A percentile compares a stretch with the other conserved stretches of the same genome.
These are phyloP conservation scores for Zygosaccharomyces sapae DNA, from an alignment of 1,139 yeast genomes.

Conservation along the genomic window DNA sequence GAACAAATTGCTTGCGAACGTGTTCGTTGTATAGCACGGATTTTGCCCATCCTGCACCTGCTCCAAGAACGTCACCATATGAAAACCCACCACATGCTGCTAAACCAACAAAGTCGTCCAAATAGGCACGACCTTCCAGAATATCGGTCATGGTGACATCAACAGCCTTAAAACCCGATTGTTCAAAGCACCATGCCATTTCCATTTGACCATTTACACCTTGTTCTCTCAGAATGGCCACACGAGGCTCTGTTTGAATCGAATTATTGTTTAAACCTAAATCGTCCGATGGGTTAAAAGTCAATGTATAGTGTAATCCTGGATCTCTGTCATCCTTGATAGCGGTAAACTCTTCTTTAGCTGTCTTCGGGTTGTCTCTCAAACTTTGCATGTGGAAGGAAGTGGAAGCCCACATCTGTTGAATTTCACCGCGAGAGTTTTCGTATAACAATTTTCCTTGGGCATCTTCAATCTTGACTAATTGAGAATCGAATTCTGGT, in stretches of 20 bases:
- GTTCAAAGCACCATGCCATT: conserved; percentile 96
- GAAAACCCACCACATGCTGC: conserved; percentile 99
- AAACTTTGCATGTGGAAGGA: conserved; percentile 86
- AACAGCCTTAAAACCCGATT: conserved; percentile 87
- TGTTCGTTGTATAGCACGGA: conserved; percentile 83
- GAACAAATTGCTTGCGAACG: conserved; percentile 70
- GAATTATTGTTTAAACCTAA: conserved; percentile 36
- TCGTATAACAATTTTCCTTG: conserved; percentile 45
- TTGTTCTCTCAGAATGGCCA: conserved; percentile 95
- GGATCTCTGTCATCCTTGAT: conserved; percentile 82
- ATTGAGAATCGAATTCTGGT: conserved; percentile 49
- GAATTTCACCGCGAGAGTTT: conserved; percentile 65
- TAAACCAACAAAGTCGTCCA: conserved; percentile 81
- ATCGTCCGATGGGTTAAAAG: conserved; percentile 56
- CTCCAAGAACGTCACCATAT: conserved; percentile 98
- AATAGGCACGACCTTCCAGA: conserved; percentile 63
- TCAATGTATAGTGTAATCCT: conserved; percentile 77
- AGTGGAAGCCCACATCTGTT: conserved; percentile 82
- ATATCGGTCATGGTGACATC: conserved; percentile 98
- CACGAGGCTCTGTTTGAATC: conserved; percentile 61
- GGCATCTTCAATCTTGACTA: conserved; percentile 51
- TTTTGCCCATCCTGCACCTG: conserved; percentile 99
- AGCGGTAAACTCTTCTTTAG: conserved; percentile 76
- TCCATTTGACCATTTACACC: conserved; percentile 98
- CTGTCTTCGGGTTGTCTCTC: conserved; percentile 90